Conservation (phyloP, 164 flowering plant species). For the Vitis rotundifolia region DNA sequence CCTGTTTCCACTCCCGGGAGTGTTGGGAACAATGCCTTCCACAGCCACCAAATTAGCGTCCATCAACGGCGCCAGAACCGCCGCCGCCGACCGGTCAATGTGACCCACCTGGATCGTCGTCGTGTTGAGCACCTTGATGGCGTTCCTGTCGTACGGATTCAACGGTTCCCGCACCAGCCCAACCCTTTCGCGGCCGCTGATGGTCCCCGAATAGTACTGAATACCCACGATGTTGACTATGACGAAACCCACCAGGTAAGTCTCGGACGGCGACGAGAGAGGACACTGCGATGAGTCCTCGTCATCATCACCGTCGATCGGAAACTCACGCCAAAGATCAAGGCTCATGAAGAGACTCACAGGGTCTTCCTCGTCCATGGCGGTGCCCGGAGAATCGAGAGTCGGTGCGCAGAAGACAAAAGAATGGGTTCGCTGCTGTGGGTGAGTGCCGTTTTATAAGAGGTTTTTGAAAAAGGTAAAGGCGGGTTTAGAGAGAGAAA, state of each 20-base stretch:
- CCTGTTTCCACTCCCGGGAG: slow-evolving; percentile 21
- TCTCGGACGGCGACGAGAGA: slow-evolving; percentile 22
- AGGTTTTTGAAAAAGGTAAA: background rate
- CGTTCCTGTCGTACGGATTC: slow-evolving; percentile 66
- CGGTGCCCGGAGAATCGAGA: background rate
- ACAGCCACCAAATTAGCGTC: slow-evolving; percentile 39
- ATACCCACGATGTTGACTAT: slow-evolving; percentile 72
- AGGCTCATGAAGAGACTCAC: slow-evolving; percentile 11
- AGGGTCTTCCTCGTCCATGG: slow-evolving; percentile 23
- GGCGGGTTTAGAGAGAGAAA: background rate
- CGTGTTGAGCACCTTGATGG: slow-evolving; percentile 73
- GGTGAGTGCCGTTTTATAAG: background rate
- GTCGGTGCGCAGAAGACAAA: too few species aligned
- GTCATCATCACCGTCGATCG: slow-evolving; percentile 3
- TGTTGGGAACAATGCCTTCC: slow-evolving; percentile 70
- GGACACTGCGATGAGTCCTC: slow-evolving; percentile 8
- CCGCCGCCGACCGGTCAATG: slow-evolving; percentile 58
- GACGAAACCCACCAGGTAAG: slow-evolving; percentile 62
- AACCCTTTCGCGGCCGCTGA: slow-evolving; percentile 79
- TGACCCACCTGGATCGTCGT: slow-evolving; percentile 65
- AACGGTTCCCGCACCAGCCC: slow-evolving; percentile 79
- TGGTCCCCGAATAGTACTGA: slow-evolving; percentile 55
- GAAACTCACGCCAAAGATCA: slow-evolving; percentile 9
- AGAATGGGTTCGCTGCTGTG: background rate
- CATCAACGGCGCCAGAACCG: slow-evolving; percentile 62